Conservation (phyloP, 257 asterid species). For the Orobanche coerulescens region DNA sequence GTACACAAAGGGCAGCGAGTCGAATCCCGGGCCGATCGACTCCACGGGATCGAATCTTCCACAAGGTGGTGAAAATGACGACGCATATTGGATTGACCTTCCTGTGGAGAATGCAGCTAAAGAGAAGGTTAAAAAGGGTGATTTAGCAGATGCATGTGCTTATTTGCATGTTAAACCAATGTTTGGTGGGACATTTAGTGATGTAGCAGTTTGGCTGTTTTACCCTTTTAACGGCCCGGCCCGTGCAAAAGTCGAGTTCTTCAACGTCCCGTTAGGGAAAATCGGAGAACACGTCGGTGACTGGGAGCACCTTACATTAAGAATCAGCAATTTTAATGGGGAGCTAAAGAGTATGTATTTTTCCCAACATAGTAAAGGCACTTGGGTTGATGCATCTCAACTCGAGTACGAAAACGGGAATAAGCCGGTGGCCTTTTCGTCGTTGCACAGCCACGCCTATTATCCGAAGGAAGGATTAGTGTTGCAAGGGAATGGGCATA, state of each 20-base stretch:
- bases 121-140: constrained; percentile 49
- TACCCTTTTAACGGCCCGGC: constrained; percentile 90
- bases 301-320: constrained; percentile 80
- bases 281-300: constrained; percentile 80
- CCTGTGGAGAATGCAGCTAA: constrained; percentile 39
- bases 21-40: constrained; percentile 35
- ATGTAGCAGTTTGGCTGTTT: constrained; percentile 56
- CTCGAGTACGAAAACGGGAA: constrained; percentile 51
- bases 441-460: constrained; percentile 68
- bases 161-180: constrained; percentile 65
- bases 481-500: constrained; percentile 45
- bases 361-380: constrained; percentile 60
- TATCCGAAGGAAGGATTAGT: constrained; percentile 48
- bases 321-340: constrained; percentile 73
- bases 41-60: constrained; percentile 68
- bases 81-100: constrained; percentile 63
- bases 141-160: constrained; percentile 29
- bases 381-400: constrained; percentile 38
- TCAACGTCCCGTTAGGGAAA: constrained; percentile 42
- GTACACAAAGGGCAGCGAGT: constrained; percentile 51
- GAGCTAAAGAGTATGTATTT: constrained; percentile 49
- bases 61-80: constrained; percentile 63
- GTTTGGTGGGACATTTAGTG: constrained; percentile 65
- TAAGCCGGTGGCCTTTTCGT: constrained; percentile 51
- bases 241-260: constrained; percentile 48